Evolutionary conservation across 2,329 filamentous ascomycete species (phyloP).

Genomic region (Sclerotinia sclerotiorum): DNA sequence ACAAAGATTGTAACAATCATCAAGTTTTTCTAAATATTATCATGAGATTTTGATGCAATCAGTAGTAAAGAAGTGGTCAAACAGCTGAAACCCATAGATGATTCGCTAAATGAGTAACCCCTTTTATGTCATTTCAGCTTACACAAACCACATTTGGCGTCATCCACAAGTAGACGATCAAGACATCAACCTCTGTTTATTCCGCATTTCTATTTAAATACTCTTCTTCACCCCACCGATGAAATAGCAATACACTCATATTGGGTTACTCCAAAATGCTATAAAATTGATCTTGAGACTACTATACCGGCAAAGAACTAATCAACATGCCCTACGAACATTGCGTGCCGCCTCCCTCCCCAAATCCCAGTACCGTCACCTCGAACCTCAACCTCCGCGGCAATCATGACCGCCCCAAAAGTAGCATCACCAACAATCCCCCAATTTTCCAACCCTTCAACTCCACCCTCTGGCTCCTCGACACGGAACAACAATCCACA

Average conservation of each 20-base stretch:
- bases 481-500: not conserved
- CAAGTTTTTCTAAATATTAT: too few species aligned
- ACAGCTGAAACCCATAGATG: not conserved
- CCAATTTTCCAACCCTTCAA: not conserved
- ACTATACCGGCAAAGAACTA: too few species aligned
- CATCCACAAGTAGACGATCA: not conserved
- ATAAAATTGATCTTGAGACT: not conserved
- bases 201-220: not conserved
- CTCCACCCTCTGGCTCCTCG: not conserved
- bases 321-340: not conserved
- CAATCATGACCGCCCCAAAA: not conserved
- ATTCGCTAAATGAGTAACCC: not conserved
- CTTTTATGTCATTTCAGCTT: not conserved
- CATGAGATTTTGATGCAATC: not conserved
- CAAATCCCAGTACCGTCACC: not conserved
- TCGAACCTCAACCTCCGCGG: not conserved
- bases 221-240: accelerated
- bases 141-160: not conserved
- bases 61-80: not conserved
- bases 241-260: not conserved
- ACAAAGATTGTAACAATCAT: not conserved
- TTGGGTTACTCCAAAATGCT: not conserved
- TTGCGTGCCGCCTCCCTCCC: not conserved
- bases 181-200: too few species aligned
- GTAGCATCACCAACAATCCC: not conserved